Evolutionary conservation across 495 filamentous ascomycete genomes (phyloP), one percentile per base, ranked within the genome.

Genomic region (Penicillium waksmanii): DNA sequence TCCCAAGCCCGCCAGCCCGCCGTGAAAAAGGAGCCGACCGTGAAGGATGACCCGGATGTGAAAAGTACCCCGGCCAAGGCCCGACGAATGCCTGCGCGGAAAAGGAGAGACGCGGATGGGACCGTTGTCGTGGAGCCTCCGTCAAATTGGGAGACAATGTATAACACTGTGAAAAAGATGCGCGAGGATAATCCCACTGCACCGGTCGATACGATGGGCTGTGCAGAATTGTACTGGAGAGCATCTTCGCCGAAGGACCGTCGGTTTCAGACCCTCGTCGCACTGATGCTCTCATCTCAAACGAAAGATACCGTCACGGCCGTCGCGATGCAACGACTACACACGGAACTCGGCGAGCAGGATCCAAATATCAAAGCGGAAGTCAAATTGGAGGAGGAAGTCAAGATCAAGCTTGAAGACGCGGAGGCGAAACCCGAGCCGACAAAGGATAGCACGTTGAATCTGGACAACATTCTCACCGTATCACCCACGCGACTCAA

Each of bases 171-270:
- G 36, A 87, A 86, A 63, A 82, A 84, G 65, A 97, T 97, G 91
- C 87, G 95, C 2, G 80, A 80, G 53, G 73, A 77, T 12, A 83
- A 84, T 42, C 87, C 89, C n/a, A 79, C 82, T 0, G 95, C 95
- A 4, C 91, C 94, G 2, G 95, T 98, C 1, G 95, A 98, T 75
- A 97, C 96, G 0, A 97, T 98, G 95, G 95, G 95, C 18, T 98
- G 95, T 69, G 92, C 94, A 60, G 84, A 87, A 13, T 81, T 97
- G 11, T 70, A 74, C 53, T 78, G 74, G 76, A 69, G 72, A 8
- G 67, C 65, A 6, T 78, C 77, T 4, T 72, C 73, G 15, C 70
- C 72, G 0, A 59, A 65, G 60, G 91, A 94, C 68, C 85, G 85
- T 60, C 85, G 96, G 2, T 96, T 96, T 70, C 95, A 99, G 58